These are phyloP conservation scores for Stentor roeselii DNA, from an alignment of 73 alveolate genomes.

Conservation along the genomic window DNA sequence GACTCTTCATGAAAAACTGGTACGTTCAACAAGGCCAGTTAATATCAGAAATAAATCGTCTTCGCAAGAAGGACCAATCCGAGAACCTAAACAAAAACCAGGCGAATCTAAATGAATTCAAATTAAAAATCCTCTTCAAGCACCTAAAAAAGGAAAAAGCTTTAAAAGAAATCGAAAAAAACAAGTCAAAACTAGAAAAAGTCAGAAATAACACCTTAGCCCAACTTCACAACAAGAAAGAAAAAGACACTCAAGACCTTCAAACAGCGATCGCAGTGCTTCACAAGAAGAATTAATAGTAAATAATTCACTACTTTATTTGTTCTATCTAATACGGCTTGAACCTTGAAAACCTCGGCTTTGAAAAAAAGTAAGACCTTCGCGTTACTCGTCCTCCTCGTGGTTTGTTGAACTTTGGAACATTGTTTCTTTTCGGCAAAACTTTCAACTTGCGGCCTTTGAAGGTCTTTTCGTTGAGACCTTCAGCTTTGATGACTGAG, in stretches of 20 bases:
- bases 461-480: slow-evolving; percentile 42
- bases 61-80: background rate
- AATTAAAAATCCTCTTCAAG: background rate
- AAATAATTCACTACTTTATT: no score
- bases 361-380: no score
- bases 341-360: no score
- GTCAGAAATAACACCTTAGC: background rate
- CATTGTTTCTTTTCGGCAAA: slow-evolving; percentile 46
- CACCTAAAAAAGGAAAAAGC: background rate
- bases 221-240: background rate
- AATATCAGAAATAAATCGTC: background rate
- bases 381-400: no score
- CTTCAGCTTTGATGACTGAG: slow-evolving; percentile 35
- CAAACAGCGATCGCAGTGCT: background rate
- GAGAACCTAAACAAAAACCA: background rate
- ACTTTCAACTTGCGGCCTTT: slow-evolving; percentile 56
- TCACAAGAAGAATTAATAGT: no score
- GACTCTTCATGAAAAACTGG: background rate
- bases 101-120: background rate
- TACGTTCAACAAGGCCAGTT: slow-evolving; percentile 4
- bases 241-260: background rate
- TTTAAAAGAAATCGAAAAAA: background rate
- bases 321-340: no score
- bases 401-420: no score
- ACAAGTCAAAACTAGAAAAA: background rate